These are phyloP conservation scores for Cicer yamashitae DNA, from an alignment of 306 rosid genomes.

Conservation along the genomic window DNA sequence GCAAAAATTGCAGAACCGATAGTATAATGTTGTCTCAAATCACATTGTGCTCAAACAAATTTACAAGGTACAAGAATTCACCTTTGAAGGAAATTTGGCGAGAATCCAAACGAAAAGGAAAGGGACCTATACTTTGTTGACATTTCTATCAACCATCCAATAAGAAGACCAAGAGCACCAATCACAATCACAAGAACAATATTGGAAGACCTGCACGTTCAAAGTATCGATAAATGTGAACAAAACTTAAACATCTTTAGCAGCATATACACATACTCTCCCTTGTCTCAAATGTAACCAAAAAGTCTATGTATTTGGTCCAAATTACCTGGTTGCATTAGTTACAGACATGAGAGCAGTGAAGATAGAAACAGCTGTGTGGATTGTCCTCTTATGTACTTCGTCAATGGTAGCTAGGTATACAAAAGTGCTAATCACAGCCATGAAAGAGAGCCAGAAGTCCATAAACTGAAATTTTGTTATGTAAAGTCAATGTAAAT, in stretches of 20 bases:
- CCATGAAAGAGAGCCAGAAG: slow-evolving; percentile 99
- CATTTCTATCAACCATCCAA: slow-evolving; percentile 62
- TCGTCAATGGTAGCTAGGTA: slow-evolving; percentile 78
- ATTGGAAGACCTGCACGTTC: slow-evolving; percentile 44
- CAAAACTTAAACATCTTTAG: neutral
- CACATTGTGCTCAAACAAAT: slow-evolving; percentile 29
- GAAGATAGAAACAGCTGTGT: slow-evolving; percentile 77
- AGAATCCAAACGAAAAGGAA: slow-evolving; percentile 49
- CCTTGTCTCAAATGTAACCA: too few relatives aligned
- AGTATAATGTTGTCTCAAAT: neutral
- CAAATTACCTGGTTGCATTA: slow-evolving; percentile 79
- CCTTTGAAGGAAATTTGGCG: slow-evolving; percentile 48
- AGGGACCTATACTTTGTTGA: slow-evolving; percentile 51
- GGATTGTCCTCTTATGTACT: slow-evolving; percentile 78
- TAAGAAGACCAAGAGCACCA: slow-evolving; percentile 56
- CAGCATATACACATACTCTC: neutral
- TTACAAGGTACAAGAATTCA: slow-evolving; percentile 22
- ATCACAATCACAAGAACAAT: slow-evolving; percentile 46
- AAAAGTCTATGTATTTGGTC: too few relatives aligned
- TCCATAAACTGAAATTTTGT: slow-evolving; percentile 87
- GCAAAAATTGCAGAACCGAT: neutral
- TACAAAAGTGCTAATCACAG: slow-evolving; percentile 87
- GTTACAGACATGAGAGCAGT: slow-evolving; percentile 93
- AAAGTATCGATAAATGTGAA: slow-evolving; percentile 31
- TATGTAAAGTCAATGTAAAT: slow-evolving; percentile 29